Percentiles rank a stretch among this genome's conserved stretches.
Conservation (phyloP, 345 rosid species). For the Corchorus olitorius region DNA sequence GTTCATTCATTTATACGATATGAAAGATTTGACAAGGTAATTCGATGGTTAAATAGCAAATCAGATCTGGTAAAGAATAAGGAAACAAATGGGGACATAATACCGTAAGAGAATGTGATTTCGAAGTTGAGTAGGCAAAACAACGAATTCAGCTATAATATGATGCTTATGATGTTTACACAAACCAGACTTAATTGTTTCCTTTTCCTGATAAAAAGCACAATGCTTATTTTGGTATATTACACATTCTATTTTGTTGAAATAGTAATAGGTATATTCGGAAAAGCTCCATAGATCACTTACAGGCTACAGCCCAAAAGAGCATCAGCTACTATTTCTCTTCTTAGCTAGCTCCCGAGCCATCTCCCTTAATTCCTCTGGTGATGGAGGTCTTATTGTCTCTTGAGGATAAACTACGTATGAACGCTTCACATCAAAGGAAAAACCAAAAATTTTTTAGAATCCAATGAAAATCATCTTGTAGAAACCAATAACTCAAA, state of each 20-base stretch:
- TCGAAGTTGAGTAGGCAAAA: not conserved
- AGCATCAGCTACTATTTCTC: slow-evolving; percentile 33
- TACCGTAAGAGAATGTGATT: not conserved
- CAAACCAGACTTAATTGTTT: not conserved
- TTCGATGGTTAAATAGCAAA: not conserved
- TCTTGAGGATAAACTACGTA: slow-evolving; percentile 59
- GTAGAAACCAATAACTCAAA: not conserved
- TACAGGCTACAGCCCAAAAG: slow-evolving; percentile 16
- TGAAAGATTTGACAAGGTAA: not conserved
- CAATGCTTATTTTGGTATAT: not conserved
- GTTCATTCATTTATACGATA: not conserved
- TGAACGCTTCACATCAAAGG: slow-evolving; percentile 45
- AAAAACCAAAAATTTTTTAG: slow-evolving; percentile 3
- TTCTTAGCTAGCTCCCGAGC: slow-evolving; percentile 58
- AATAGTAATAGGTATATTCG: not conserved
- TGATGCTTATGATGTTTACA: not conserved
- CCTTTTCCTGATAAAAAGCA: slow-evolving; percentile 6
- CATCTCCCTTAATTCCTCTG: slow-evolving; percentile 73
- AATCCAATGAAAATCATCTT: not conserved
- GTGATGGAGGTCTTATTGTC: slow-evolving; percentile 56
- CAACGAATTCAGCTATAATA: not conserved
- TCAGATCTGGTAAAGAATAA: not conserved
- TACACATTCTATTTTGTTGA: not conserved
- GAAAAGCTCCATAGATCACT: not conserved
- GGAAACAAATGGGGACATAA: not conserved